A percentile compares a stretch with the other conserved stretches of the same genome.
These are phyloP conservation scores for Gracilaria domingensis DNA, from an alignment of 23 red algal species.

Conservation along the genomic window DNA sequence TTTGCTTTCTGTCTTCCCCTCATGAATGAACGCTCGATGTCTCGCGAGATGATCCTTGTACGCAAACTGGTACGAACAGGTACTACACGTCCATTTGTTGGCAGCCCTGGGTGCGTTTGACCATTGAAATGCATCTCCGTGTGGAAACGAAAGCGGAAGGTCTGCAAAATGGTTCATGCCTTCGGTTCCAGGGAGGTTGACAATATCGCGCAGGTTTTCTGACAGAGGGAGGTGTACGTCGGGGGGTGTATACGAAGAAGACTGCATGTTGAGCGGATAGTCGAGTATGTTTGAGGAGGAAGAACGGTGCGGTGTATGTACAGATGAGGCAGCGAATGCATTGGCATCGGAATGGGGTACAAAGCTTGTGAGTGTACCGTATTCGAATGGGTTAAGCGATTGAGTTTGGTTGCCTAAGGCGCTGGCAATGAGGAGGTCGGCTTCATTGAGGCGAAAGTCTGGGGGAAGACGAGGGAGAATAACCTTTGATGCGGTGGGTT, in stretches of 20 bases:
- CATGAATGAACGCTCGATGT: slow-evolving; percentile 11
- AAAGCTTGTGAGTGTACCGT: too few species aligned
- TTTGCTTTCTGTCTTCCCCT: slow-evolving; percentile 22
- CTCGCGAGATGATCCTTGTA: slow-evolving; percentile 29
- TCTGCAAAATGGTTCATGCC: neutral
- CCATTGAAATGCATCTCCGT: neutral
- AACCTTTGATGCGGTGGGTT: neutral
- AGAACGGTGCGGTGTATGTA: too few species aligned
- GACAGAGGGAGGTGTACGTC: too few species aligned
- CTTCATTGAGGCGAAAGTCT: neutral
- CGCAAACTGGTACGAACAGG: slow-evolving; percentile 25
- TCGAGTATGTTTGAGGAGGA: too few species aligned
- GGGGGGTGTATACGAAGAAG: too few species aligned
- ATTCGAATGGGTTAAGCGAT: too few species aligned
- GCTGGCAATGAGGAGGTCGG: neutral
- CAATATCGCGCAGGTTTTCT: neutral
- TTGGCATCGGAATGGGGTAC: too few species aligned
- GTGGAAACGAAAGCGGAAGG: neutral
- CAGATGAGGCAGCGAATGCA: too few species aligned
- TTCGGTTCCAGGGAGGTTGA: neutral
- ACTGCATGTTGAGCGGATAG: too few species aligned
- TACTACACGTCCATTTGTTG: slow-evolving; percentile 12
- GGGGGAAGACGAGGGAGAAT: neutral
- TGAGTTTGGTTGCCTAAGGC: neutral
- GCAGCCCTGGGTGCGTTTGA: neutral